Conservation (phyloP, 2,329 filamentous ascomycete species). For the Alternaria sp. region DNA sequence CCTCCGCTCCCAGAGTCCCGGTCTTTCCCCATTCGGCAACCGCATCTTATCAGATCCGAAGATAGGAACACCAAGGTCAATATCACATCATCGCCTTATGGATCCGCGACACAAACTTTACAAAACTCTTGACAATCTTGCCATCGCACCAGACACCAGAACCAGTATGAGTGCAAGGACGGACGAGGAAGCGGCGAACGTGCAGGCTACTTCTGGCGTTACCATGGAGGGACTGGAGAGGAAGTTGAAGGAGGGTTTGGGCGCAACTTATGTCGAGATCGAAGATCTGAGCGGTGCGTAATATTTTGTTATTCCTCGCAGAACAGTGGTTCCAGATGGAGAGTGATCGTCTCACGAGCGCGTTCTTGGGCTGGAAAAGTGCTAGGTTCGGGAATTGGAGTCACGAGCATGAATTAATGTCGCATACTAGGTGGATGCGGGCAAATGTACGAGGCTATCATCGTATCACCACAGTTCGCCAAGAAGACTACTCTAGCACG, state of each 20-base stretch:
- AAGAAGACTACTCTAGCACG: constrained; percentile 75
- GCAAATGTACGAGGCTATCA: constrained; percentile 72
- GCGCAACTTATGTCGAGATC: constrained; percentile 81
- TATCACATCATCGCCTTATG: constrained; percentile 28
- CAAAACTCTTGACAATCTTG: constrained; percentile 38
- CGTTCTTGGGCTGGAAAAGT: neutral
- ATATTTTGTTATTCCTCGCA: neutral
- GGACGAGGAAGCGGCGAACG: constrained; percentile 56
- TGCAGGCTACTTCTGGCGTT: constrained; percentile 64
- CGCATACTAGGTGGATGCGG: constrained; percentile 67
- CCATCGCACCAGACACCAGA: constrained; percentile 23
- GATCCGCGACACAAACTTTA: constrained; percentile 45
- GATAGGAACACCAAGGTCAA: constrained; percentile 24
- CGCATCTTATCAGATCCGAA: constrained; percentile 46
- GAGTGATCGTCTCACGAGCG: too few species aligned
- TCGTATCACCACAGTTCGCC: constrained; percentile 62
- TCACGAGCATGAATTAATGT: constrained; percentile 20
- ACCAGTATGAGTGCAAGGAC: constrained; percentile 52
- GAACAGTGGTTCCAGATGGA: too few species aligned
- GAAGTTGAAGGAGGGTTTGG: constrained; percentile 72
- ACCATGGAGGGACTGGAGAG: constrained; percentile 74
- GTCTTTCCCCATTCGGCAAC: constrained; percentile 10
- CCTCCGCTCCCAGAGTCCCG: constrained; percentile 9
- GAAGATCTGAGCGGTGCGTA: constrained; percentile 86
- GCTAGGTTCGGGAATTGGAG: neutral